Evolutionary conservation across 371 early-diverging fungal genomes (phyloP).

Genomic region (Circinella minor): DNA sequence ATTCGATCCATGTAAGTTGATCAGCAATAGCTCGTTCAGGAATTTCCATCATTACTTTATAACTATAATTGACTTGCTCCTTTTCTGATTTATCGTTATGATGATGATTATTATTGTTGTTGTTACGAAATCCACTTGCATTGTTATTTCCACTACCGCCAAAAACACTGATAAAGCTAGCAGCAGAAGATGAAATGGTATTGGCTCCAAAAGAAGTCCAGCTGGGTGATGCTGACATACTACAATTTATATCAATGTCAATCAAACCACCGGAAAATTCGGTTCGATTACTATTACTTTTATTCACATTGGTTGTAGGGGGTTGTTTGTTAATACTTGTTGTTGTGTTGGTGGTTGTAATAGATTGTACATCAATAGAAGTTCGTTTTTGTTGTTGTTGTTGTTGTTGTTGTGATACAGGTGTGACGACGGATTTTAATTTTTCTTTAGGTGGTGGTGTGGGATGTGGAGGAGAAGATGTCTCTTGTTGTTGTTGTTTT

Average conservation of each 20-base stretch:
- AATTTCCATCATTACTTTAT: slow-evolving; percentile 43
- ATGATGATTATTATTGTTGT: no score
- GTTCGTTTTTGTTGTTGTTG: not conserved
- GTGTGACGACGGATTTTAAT: slow-evolving; percentile 4
- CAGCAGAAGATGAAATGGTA: slow-evolving; percentile 23
- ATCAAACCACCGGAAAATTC: slow-evolving; percentile 50
- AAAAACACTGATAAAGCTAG: slow-evolving; percentile 39
- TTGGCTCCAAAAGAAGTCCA: slow-evolving; percentile 30
- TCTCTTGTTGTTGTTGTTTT: not conserved
- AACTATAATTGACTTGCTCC: slow-evolving; percentile 28
- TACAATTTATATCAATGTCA: slow-evolving; percentile 18
- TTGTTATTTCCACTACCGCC: slow-evolving; percentile 10
- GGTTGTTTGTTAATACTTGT: not conserved
- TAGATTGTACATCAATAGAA: slow-evolving; percentile 9
- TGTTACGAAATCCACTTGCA: not conserved
- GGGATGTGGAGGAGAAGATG: slow-evolving; percentile 4
- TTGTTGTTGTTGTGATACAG: not conserved
- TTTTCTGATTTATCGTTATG: slow-evolving; percentile 25
- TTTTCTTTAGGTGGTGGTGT: not conserved
- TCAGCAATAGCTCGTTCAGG: slow-evolving; percentile 57
- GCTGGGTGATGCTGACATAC: slow-evolving; percentile 21
- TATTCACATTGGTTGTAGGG: not conserved
- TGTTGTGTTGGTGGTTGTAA: not conserved
- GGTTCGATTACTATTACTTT: slow-evolving; percentile 20
- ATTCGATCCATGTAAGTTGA: slow-evolving; percentile 70